Percentiles rank a stretch among this genome's conserved stretches.
Evolutionary conservation across 2,329 filamentous ascomycete genomes (phyloP).

Genomic region (Sporothrix pallida): DNA sequence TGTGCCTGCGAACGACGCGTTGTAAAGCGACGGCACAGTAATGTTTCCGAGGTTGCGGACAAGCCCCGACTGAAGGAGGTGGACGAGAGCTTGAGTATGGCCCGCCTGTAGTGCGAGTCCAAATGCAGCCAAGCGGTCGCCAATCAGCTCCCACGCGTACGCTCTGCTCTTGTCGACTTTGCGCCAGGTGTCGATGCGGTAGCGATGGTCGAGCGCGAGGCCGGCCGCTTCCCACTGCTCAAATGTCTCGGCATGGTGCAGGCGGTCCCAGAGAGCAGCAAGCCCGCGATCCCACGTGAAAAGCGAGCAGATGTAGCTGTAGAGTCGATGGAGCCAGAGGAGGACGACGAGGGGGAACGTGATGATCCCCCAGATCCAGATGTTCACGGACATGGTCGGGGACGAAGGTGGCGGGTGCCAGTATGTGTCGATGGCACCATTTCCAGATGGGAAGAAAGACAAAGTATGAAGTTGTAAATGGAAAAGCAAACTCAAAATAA

Average conservation of each 20-base stretch:
- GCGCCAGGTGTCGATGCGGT: constrained; percentile 79
- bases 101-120: constrained; percentile 45
- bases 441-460: background rate
- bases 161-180: constrained; percentile 79
- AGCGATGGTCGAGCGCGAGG: constrained; percentile 77
- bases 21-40: constrained; percentile 79
- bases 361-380: constrained; percentile 35
- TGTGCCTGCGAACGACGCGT: constrained; percentile 83
- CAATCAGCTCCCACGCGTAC: constrained; percentile 87
- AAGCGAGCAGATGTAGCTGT: constrained; percentile 8
- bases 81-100: constrained; percentile 76
- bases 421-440: background rate
- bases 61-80: constrained; percentile 77
- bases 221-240: constrained; percentile 90
- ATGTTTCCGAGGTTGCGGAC: constrained; percentile 93
- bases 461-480: background rate
- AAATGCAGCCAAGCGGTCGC: constrained; percentile 63
- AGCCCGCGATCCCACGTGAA: constrained; percentile 32
- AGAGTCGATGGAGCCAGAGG: constrained; percentile 34
- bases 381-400: constrained; percentile 33
- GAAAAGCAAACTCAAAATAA: background rate
- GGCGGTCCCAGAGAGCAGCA: constrained; percentile 61
- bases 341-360: constrained; percentile 35
- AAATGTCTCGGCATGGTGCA: constrained; percentile 71
- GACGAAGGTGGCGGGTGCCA: constrained; percentile 2